phyloP scores from a whole-genome alignment of 495 filamentous ascomycete species.

The Penicillium bialowiezense region DNA sequence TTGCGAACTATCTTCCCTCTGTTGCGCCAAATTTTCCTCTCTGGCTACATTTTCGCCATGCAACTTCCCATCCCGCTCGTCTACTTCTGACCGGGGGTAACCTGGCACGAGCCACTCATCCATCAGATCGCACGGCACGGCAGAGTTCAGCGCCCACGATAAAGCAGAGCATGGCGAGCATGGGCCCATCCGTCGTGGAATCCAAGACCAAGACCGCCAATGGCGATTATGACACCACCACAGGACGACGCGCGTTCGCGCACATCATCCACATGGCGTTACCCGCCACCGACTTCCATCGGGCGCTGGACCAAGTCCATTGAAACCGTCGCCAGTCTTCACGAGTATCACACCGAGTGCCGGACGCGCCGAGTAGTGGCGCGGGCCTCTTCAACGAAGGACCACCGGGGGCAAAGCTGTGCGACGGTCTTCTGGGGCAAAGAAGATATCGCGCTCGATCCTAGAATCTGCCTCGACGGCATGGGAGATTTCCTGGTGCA shows the following conservation, averaged over 20 bases:
- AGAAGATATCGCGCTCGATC: slow-evolving; percentile 40
- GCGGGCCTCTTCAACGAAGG: slow-evolving; percentile 46
- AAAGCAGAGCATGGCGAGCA: slow-evolving; percentile 43
- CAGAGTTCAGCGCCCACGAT: slow-evolving; percentile 24
- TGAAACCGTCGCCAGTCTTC: slow-evolving; percentile 44
- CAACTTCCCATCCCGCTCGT: slow-evolving; percentile 41
- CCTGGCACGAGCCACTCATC: slow-evolving; percentile 34
- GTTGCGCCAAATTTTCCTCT: slow-evolving; percentile 36
- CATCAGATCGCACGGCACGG: slow-evolving; percentile 24
- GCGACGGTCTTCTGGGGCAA: slow-evolving; percentile 54
- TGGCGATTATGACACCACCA: slow-evolving; percentile 32
- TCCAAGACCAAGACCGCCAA: slow-evolving; percentile 28
- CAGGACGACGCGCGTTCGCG: slow-evolving; percentile 24
- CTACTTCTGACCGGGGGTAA: slow-evolving; percentile 38
- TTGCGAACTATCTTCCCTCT: slow-evolving; percentile 37
- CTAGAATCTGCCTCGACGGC: slow-evolving; percentile 39
- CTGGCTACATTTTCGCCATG: slow-evolving; percentile 52
- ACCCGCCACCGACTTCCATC: slow-evolving; percentile 39
- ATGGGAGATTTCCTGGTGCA: slow-evolving; percentile 40
- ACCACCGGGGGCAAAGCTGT: slow-evolving; percentile 40
- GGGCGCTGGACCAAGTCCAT: slow-evolving; percentile 47
- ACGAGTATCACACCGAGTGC: slow-evolving; percentile 33
- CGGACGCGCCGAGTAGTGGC: slow-evolving; percentile 33
- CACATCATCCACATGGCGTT: slow-evolving; percentile 43
- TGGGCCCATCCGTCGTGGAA: slow-evolving; percentile 40